These are phyloP conservation scores for Hypoxylon crocopeplum DNA, from an alignment of 495 filamentous ascomycete species.

Conservation along the genomic window DNA sequence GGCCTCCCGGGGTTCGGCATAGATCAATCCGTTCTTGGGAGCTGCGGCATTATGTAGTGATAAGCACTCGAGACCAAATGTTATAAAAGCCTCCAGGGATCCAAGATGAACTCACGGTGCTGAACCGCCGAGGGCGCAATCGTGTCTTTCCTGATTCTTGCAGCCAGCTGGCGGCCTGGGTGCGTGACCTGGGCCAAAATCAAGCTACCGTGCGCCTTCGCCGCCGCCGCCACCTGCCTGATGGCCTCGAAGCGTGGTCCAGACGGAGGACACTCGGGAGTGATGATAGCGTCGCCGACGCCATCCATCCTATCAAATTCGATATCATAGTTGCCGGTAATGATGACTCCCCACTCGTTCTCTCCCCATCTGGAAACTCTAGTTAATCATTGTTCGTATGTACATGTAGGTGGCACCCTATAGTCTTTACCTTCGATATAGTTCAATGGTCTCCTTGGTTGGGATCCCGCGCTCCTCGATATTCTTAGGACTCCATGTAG, in stretches of 20 bases:
- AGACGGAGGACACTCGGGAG: constrained; percentile 47
- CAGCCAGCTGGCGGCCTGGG: constrained; percentile 62
- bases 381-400: too few relatives aligned
- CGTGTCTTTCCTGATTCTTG: constrained; percentile 58
- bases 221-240: constrained; percentile 54
- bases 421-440: constrained; percentile 48
- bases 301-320: constrained; percentile 64
- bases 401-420: too few relatives aligned
- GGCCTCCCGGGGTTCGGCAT: constrained; percentile 42
- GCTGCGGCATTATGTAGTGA: background rate
- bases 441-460: constrained; percentile 61
- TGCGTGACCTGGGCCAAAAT: constrained; percentile 64
- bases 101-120: constrained; percentile 41
- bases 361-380: constrained; percentile 61
- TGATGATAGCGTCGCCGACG: constrained; percentile 63
- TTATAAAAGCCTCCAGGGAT: too few relatives aligned
- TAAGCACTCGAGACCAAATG: background rate
- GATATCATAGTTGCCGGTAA: constrained; percentile 67
- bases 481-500: constrained; percentile 60
- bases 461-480: constrained; percentile 63
- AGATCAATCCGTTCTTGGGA: background rate
- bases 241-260: constrained; percentile 66
- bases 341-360: constrained; percentile 58
- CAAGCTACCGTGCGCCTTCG: constrained; percentile 61
- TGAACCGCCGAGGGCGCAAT: constrained; percentile 64